These are phyloP conservation scores for Vigna radiata DNA, from an alignment of 306 rosid genomes.

Conservation along the genomic window DNA sequence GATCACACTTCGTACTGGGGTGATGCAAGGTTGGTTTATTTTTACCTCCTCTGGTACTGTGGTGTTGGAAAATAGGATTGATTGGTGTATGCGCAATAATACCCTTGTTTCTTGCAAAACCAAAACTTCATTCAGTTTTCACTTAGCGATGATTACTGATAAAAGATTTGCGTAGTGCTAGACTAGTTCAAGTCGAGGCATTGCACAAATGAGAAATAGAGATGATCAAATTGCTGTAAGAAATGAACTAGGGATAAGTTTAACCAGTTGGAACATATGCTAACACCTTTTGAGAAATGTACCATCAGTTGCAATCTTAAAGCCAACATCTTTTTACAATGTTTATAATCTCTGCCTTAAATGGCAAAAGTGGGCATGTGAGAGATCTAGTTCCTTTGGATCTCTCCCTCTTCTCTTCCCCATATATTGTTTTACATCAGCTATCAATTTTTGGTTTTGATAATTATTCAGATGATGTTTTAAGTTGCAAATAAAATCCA, in stretches of 20 bases:
- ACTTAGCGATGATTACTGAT: neutral
- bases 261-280: neutral
- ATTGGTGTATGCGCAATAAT: neutral
- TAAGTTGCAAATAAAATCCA: conserved; percentile 1
- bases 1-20: conserved; percentile 28
- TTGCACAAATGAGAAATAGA: neutral
- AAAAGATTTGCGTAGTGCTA: neutral
- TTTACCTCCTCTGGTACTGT: neutral
- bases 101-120: conserved; percentile 10
- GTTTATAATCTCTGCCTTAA: neutral
- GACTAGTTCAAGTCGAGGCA: neutral
- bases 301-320: neutral
- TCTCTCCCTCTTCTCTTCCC: neutral
- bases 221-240: neutral
- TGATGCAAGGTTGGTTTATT: conserved; percentile 22
- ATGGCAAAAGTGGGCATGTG: neutral
- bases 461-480: neutral
- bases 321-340: neutral
- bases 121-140: neutral
- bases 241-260: conserved; percentile 2
- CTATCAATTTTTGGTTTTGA: neutral
- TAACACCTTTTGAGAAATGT: neutral
- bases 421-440: neutral
- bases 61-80: neutral
- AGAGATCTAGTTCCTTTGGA: neutral